These are phyloP conservation scores for Paxillus ammoniavirescens DNA, from an alignment of 768 basidiomycete genomes.

Conservation along the genomic window DNA sequence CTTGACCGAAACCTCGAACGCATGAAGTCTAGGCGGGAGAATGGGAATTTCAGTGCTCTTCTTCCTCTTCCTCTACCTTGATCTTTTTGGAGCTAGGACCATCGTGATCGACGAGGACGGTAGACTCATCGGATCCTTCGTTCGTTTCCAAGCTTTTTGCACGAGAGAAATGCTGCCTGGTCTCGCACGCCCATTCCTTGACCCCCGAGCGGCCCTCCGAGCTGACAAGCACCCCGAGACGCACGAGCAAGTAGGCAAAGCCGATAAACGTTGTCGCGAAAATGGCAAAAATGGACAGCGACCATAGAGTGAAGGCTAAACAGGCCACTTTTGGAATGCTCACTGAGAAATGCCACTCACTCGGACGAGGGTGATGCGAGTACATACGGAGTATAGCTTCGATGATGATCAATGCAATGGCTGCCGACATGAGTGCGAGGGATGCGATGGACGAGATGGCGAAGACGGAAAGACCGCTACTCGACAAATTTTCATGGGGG, in stretches of 20 bases:
- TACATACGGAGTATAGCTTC: constrained; percentile 30
- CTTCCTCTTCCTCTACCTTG: constrained; percentile 17
- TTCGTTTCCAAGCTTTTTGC: constrained; percentile 14
- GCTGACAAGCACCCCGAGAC: constrained; percentile 36
- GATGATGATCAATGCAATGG: constrained; percentile 30
- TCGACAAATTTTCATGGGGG: not conserved
- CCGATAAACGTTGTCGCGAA: constrained; percentile 32
- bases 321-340: constrained; percentile 28
- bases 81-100: constrained; percentile 15
- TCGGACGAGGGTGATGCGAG: not conserved
- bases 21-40: not conserved
- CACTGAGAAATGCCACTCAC: not conserved
- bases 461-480: constrained; percentile 34
- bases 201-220: constrained; percentile 31
- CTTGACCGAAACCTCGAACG: not conserved
- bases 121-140: constrained; percentile 26
- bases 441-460: constrained; percentile 35
- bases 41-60: not conserved
- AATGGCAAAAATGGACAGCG: constrained; percentile 32
- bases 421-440: constrained; percentile 35
- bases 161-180: constrained; percentile 20
- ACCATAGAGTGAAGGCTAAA: constrained; percentile 32
- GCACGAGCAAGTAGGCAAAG: constrained; percentile 31
- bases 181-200: constrained; percentile 31
- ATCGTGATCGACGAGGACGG: constrained; percentile 21